phyloP scores from a whole-genome alignment of 495 filamentous ascomycete genomes.

The Hyaloscypha variabilis region DNA sequence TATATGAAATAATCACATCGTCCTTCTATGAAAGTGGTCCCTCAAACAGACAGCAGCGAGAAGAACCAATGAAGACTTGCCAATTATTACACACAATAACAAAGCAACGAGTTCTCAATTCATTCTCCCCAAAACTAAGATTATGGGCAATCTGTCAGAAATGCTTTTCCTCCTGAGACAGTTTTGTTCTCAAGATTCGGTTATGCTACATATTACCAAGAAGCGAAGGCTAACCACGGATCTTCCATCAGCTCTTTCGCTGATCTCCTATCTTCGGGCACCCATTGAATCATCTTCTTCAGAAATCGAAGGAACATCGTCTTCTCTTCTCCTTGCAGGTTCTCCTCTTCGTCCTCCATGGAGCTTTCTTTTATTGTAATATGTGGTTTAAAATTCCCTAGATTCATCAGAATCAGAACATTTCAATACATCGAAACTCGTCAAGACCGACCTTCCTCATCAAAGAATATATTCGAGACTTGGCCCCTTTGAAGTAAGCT shows the following conservation, averaged over 20 bases:
- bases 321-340: conserved; percentile 38
- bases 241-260: conserved; percentile 46
- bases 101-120: no score
- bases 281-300: conserved; percentile 52
- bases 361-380: conserved; percentile 25
- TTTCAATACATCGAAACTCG: neutral
- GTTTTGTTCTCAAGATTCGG: no score
- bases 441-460: conserved; percentile 18
- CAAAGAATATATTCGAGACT: conserved; percentile 19
- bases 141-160: no score
- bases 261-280: conserved; percentile 44
- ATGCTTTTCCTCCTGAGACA: no score
- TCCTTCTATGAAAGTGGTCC: no score
- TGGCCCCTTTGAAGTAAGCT: conserved; percentile 23
- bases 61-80: no score
- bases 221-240: conserved; percentile 36
- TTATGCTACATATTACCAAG: no score
- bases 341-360: conserved; percentile 30
- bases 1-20: no score
- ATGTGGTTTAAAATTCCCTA: neutral
- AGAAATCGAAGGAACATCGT: conserved; percentile 47
- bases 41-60: no score
- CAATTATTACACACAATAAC: no score
- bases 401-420: neutral
- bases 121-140: no score